A percentile compares a stretch with the other conserved stretches of the same genome.
phyloP scores from a whole-genome alignment of 1,139 yeast species.

The Protomyces arabidopsidicola region DNA sequence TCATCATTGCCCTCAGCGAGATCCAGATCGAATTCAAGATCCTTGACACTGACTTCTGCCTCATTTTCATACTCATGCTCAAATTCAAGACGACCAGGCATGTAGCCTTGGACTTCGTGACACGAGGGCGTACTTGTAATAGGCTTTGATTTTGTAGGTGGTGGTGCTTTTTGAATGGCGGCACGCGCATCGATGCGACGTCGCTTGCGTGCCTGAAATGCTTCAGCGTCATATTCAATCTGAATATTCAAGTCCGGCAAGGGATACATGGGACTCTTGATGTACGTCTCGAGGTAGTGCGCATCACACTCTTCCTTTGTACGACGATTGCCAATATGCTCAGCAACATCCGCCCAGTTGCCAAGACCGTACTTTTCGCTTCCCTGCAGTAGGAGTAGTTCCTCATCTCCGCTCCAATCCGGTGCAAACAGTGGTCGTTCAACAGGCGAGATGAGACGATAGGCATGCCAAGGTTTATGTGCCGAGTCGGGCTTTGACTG shows the following conservation, averaged over 20 bases:
- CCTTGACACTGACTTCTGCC: conserved; percentile 89
- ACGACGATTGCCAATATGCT: conserved; percentile 79
- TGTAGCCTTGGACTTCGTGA: conserved; percentile 93
- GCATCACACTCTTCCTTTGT: conserved; percentile 84
- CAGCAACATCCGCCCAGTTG: conserved; percentile 95
- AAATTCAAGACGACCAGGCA: conserved; percentile 97
- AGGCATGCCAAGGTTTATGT: conserved; percentile 93
- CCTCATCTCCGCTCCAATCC: conserved; percentile 99
- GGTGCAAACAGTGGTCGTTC: conserved; percentile 85
- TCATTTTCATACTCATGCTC: conserved; percentile 96
- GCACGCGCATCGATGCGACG: conserved; percentile 65
- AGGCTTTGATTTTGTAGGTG: conserved; percentile 73
- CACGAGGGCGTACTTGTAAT: conserved; percentile 92
- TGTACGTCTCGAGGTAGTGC: conserved; percentile 70
- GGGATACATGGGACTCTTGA: conserved; percentile 70
- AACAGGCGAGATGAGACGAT: conserved; percentile 85
- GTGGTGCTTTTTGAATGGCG: conserved; percentile 48
- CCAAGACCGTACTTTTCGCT: conserved; percentile 89
- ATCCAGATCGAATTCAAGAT: conserved; percentile 91
- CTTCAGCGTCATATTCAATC: conserved; percentile 62
- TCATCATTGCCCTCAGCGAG: conserved; percentile 57
- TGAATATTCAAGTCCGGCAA: conserved; percentile 58
- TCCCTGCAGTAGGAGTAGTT: conserved; percentile 78
- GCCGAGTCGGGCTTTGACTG: conserved; percentile 57
- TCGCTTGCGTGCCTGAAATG: conserved; percentile 65